Conservation (phyloP, 805 yeast genomes). For the Kuraishia piskuri region DNA sequence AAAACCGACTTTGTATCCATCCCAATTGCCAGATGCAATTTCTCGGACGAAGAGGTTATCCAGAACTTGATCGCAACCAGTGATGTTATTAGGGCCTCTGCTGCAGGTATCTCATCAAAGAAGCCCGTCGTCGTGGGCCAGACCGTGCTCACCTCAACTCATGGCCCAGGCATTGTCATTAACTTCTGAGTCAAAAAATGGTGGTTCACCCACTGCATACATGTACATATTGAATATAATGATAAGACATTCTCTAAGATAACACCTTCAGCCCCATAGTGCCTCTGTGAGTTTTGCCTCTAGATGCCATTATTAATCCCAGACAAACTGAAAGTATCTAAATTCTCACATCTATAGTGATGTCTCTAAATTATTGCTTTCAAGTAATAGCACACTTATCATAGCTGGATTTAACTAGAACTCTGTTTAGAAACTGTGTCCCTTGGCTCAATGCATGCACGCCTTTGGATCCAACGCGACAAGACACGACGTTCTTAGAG, state of each 20-base stretch:
- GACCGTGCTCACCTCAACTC: slow-evolving; percentile 58
- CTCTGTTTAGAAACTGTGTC: no score
- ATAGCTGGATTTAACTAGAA: no score
- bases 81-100: slow-evolving; percentile 45
- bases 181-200: slow-evolving; percentile 24
- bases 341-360: no score
- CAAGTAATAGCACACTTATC: no score
- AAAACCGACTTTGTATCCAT: slow-evolving; percentile 49
- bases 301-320: no score
- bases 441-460: no score
- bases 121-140: slow-evolving; percentile 66
- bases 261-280: no score
- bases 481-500: no score
- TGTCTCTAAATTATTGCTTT: no score
- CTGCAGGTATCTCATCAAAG: slow-evolving; percentile 50
- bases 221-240: not conserved
- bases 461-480: no score
- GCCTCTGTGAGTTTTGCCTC: no score
- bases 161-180: slow-evolving; percentile 75
- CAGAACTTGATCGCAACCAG: slow-evolving; percentile 63
- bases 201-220: not conserved
- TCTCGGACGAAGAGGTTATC: slow-evolving; percentile 68
- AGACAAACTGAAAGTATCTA: no score
- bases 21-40: slow-evolving; percentile 70
- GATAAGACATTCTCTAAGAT: not conserved